Conservation (phyloP, 1,139 yeast genomes). For the Candida sp. region DNA sequence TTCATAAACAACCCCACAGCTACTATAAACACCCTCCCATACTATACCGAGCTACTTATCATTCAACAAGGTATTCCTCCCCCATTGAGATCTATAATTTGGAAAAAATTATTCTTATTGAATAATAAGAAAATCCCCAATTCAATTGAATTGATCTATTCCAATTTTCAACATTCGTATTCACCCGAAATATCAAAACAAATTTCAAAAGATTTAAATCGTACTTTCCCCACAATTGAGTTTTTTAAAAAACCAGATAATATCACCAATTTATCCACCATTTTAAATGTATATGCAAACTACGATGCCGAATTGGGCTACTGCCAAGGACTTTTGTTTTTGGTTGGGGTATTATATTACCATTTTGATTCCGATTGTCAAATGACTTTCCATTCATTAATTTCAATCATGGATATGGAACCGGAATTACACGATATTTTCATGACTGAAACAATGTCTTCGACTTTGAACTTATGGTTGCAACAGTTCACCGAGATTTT, state of each 20-base stretch:
- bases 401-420: conserved; percentile 62
- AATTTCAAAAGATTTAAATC: conserved; percentile 57
- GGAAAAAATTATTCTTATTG: conserved; percentile 35
- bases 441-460: conserved; percentile 50
- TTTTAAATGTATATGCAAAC: conserved; percentile 63
- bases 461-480: conserved; percentile 53
- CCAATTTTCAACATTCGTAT: conserved; percentile 45
- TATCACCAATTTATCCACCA: conserved; percentile 47
- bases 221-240: conserved; percentile 59
- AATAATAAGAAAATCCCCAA: conserved; percentile 31
- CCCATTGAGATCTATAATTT: conserved; percentile 32
- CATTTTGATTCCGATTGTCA: conserved; percentile 43
- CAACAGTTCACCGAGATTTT: conserved; percentile 50
- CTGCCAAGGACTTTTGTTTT: conserved; percentile 67
- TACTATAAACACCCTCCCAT: conserved; percentile 45
- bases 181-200: conserved; percentile 44
- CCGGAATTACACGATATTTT: conserved; percentile 56
- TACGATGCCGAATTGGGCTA: conserved; percentile 70
- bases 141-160: conserved; percentile 29
- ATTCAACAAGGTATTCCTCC: conserved; percentile 41
- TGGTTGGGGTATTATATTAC: conserved; percentile 61
- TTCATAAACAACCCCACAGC: conserved; percentile 43
- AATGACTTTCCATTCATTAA: conserved; percentile 54
- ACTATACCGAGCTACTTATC: conserved; percentile 40
- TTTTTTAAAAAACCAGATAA: conserved; percentile 49